Percentiles rank a stretch among this genome's conserved stretches.
phyloP scores from a whole-genome alignment of 176 grass and related monocot species.

The Oropetium thomaeum region DNA sequence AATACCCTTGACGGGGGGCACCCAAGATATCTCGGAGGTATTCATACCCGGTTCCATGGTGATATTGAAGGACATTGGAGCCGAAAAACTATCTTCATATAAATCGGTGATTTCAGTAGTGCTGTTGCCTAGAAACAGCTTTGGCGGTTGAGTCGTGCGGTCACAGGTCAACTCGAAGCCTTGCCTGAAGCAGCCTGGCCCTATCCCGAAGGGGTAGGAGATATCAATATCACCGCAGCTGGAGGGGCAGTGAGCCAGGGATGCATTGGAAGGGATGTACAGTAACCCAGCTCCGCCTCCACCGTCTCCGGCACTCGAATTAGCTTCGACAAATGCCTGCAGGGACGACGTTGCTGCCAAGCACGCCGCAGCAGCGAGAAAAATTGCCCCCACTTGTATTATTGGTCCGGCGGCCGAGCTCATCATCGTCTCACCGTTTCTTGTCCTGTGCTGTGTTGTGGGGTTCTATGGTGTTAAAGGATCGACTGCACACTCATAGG shows the following conservation, averaged over 20 bases:
- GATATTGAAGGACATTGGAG: not conserved
- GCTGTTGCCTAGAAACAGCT: not conserved
- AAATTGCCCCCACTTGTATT: not conserved
- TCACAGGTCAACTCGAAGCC: slow-evolving; percentile 40
- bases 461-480: not conserved
- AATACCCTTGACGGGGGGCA: not conserved
- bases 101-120: not conserved
- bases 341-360: not conserved
- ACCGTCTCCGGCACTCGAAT: not conserved
- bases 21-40: not conserved
- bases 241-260: slow-evolving; percentile 5
- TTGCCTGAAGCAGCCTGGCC: slow-evolving; percentile 20
- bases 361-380: not conserved
- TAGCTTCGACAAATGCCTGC: not conserved
- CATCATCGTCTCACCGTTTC: not conserved
- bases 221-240: slow-evolving; percentile 5
- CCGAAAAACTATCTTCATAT: not conserved
- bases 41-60: not conserved
- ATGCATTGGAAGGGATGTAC: not conserved
- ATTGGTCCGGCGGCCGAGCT: not conserved
- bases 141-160: not conserved
- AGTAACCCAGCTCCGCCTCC: not conserved
- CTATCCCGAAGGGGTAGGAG: slow-evolving; percentile 33
- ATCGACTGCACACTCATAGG: not conserved
- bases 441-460: too few relatives aligned